phyloP scores from a whole-genome alignment of 148 eudicot genomes.

The Amaranthus cruentus region DNA sequence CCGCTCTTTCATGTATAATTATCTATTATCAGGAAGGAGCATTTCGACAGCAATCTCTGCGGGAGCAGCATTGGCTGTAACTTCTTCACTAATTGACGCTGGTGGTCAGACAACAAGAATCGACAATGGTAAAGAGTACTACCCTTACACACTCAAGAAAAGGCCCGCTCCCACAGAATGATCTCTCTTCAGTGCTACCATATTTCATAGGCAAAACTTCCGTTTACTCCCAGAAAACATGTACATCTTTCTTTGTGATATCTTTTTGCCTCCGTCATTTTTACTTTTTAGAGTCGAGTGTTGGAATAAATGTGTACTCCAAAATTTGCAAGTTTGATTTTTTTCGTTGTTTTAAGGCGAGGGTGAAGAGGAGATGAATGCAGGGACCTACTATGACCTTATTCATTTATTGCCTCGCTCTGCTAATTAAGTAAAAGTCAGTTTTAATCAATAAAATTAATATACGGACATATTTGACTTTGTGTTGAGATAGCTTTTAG shows the following conservation, averaged over 20 bases:
- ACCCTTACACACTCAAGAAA: slow-evolving; percentile 75
- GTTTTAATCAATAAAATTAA: no score
- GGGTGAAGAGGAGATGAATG: no score
- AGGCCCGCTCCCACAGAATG: slow-evolving; percentile 46
- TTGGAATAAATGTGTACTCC: no score
- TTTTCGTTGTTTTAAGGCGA: no score
- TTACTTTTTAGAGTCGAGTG: no score
- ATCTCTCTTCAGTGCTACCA: slow-evolving; percentile 6
- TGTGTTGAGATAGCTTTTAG: no score
- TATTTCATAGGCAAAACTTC: neutral
- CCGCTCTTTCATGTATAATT: neutral
- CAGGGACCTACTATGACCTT: no score
- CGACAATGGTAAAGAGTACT: slow-evolving; percentile 77
- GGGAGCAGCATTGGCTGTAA: slow-evolving; percentile 82
- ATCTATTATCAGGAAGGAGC: slow-evolving; percentile 53
- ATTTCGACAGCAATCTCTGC: slow-evolving; percentile 71
- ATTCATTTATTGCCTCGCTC: no score
- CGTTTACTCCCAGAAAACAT: slow-evolving; percentile 4
- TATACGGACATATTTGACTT: no score
- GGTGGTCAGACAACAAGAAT: slow-evolving; percentile 79
- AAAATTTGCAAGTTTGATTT: no score
- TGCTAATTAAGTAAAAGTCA: no score
- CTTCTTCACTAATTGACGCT: slow-evolving; percentile 63
- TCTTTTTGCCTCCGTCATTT: neutral
- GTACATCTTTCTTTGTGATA: slow-evolving; percentile 8